Conservation (phyloP, 1,139 yeast species). For the Candida glucosophila region DNA sequence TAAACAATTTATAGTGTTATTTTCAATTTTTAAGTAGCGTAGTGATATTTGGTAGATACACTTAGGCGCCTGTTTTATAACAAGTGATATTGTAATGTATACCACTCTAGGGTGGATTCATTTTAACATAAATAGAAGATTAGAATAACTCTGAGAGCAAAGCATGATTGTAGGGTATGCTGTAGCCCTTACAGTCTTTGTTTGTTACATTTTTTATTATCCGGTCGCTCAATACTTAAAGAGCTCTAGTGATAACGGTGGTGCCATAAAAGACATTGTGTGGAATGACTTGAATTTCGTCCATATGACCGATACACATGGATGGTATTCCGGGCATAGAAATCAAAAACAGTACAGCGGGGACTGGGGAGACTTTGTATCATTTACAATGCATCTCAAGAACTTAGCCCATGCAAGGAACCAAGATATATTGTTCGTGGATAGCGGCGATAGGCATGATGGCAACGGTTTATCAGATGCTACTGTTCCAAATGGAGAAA, state of each 20-base stretch:
- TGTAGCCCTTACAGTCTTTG: constrained; percentile 2
- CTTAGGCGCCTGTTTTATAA: too few relatives aligned
- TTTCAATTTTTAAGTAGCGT: too few relatives aligned
- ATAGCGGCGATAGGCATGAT: constrained; percentile 91
- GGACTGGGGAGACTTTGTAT: constrained; percentile 88
- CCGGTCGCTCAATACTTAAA: background rate
- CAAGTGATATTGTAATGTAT: too few relatives aligned
- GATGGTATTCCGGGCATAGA: constrained; percentile 86
- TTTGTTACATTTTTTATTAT: background rate
- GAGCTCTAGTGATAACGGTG: background rate
- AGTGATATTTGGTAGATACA: too few relatives aligned
- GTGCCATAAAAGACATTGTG: constrained; percentile 32
- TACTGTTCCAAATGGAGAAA: constrained; percentile 60
- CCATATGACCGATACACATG: constrained; percentile 95
- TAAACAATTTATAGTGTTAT: too few relatives aligned
- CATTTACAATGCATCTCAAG: constrained; percentile 51
- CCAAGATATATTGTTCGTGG: constrained; percentile 66
- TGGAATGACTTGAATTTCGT: constrained; percentile 74
- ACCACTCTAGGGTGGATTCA: too few relatives aligned
- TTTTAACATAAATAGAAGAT: background rate
- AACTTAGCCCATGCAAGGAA: constrained; percentile 33
- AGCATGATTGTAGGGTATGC: too few relatives aligned
- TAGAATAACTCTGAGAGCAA: background rate
- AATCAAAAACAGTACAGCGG: constrained; percentile 70
- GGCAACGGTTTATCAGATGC: constrained; percentile 88